Evolutionary conservation across 768 basidiomycete species (phyloP), one percentile per base, ranked within the genome.

Genomic region (Fomitopsis serialis): DNA sequence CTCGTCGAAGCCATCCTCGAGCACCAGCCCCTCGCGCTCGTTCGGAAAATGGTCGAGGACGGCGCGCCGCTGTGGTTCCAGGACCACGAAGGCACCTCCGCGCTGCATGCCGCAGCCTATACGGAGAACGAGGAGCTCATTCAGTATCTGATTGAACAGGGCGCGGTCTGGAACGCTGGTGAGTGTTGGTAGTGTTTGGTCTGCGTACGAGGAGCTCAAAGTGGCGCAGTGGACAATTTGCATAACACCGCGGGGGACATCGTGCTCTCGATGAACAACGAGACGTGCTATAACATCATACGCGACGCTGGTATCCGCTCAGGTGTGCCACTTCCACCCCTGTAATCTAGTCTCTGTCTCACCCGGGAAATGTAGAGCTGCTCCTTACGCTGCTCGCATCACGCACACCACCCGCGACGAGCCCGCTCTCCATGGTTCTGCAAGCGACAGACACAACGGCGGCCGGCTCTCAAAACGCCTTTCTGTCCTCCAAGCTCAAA

Each of bases 81-180:
- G 68, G 88, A 87, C 65, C 80, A 81, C 45, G 74, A 74, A 8
- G 94, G 93, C 0, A 85, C 84, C 57, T 92, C 92, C 4, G 77
- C 85, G 17, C 68, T 98, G 43, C 96, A 98, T 64, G 92, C 91
- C 15, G 96, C 91, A 12, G 88, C 84, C 1, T 92, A 87, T 59
- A 68, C 78, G 44, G 83, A 87, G 60, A 81, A 87, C 58, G 64
- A 76, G 2, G 73, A 76, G n/a, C 72, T 96, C 15, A 76, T 88
- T 11, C 77, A 78, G 50, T 63, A 78, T 6, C 74, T 98, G 32
- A 75, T 99, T 24, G 75, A 83, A n/a, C 77, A 81, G 52, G 94
- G 96, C 12, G 94, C 92, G 1, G 65, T 92, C 0, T 99, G 97
- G 97, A 97, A 95, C 68, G 78, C 89, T 61, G 83, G 92, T 83